Conservation (phyloP, 2,329 filamentous ascomycete genomes). For the Volutella citrinella region DNA sequence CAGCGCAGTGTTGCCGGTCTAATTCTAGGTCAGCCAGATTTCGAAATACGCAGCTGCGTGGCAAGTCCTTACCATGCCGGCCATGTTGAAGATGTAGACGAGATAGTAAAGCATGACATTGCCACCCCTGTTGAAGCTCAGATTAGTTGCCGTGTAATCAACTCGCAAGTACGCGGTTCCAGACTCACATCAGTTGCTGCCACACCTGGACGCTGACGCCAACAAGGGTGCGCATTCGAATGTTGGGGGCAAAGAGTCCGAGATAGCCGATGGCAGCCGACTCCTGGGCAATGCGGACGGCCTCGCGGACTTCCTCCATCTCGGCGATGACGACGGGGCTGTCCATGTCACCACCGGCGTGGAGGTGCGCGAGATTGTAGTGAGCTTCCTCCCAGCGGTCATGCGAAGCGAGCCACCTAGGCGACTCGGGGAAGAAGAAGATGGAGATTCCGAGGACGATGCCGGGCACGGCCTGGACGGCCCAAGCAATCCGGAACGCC, state of each 20-base stretch:
- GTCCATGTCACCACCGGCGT: constrained; percentile 51
- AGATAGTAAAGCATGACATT: constrained; percentile 60
- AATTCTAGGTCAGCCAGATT: background rate
- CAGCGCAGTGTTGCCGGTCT: constrained; percentile 34
- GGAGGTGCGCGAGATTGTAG: constrained; percentile 52
- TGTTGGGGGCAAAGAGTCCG: constrained; percentile 43
- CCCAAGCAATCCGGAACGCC: constrained; percentile 64
- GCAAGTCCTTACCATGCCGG: constrained; percentile 44
- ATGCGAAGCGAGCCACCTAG: constrained; percentile 61
- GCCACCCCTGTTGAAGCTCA: constrained; percentile 34
- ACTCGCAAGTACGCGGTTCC: fast-evolving
- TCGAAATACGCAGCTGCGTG: too few species aligned
- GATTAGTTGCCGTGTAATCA: too few species aligned
- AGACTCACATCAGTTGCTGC: constrained; percentile 45
- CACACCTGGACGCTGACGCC: constrained; percentile 51
- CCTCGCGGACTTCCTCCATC: constrained; percentile 49
- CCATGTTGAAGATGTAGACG: constrained; percentile 62
- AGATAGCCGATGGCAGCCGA: constrained; percentile 36
- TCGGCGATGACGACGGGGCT: constrained; percentile 57
- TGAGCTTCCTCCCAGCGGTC: constrained; percentile 57
- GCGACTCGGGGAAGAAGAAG: constrained; percentile 59
- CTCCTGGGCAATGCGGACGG: constrained; percentile 35
- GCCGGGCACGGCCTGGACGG: constrained; percentile 60
- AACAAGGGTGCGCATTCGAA: constrained; percentile 50
- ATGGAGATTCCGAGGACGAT: constrained; percentile 56